phyloP scores from a whole-genome alignment of 768 basidiomycete genomes.

The Psilocybe tampanensis region DNA sequence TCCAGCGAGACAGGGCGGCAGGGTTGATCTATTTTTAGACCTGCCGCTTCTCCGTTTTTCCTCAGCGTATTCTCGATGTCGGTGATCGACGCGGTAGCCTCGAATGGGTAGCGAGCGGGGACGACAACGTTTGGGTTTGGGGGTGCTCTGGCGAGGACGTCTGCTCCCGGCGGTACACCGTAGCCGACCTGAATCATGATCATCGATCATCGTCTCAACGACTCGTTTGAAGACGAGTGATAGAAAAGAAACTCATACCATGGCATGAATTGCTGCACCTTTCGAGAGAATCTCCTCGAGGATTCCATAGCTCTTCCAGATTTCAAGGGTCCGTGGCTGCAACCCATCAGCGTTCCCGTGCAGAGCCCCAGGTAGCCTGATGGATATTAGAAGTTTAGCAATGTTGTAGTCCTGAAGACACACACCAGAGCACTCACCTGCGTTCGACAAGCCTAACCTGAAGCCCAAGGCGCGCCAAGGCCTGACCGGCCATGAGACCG shows the following conservation, averaged over 20 bases:
- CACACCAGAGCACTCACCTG: background rate
- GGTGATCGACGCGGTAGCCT: constrained; percentile 2
- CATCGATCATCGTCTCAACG: background rate
- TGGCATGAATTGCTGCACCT: background rate
- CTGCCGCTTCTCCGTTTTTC: constrained; percentile 8
- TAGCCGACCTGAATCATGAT: constrained; percentile 7
- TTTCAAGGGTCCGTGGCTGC: constrained; percentile 8
- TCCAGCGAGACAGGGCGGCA: constrained; percentile 10
- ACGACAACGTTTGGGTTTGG: constrained; percentile 7
- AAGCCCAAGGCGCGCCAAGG: background rate
- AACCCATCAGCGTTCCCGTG: constrained; percentile 13
- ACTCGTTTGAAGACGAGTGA: too few species aligned
- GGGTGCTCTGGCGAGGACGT: background rate
- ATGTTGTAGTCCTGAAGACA: too few species aligned
- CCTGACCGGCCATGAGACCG: background rate
- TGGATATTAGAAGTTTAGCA: too few species aligned
- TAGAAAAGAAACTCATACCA: background rate
- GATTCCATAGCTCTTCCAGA: constrained; percentile 8
- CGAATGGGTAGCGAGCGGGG: constrained; percentile 8
- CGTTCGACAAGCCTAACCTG: background rate
- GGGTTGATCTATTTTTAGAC: constrained; percentile 3
- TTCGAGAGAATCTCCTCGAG: constrained; percentile 5
- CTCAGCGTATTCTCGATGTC: constrained; percentile 7
- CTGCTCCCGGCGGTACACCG: background rate
- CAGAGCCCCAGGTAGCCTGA: background rate